phyloP scores from a whole-genome alignment of 2,329 filamentous ascomycete species.

The Blastomyces percursus region DNA sequence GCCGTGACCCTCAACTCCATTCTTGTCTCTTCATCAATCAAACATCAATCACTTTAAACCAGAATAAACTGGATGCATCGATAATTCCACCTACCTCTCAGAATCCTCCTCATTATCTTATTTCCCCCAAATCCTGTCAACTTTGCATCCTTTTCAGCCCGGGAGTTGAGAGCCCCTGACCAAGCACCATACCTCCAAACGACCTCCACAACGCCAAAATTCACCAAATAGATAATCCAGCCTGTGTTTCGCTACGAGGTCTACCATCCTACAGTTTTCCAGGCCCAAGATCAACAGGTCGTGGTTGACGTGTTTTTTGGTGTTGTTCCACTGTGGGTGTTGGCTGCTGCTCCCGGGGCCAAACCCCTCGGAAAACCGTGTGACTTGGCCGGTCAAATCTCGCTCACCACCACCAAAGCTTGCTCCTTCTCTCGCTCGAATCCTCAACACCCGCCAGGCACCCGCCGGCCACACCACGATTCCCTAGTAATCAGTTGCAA shows the following conservation, averaged over 20 bases:
- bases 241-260: background rate
- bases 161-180: background rate
- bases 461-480: constrained; percentile 3
- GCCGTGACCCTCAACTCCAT: constrained; percentile 18
- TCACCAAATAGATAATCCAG: background rate
- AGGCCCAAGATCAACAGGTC: background rate
- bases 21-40: constrained; percentile 16
- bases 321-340: background rate
- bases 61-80: background rate
- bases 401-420: constrained; percentile 18
- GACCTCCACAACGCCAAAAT: background rate
- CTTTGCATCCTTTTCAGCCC: background rate
- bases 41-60: constrained; percentile 14
- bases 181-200: background rate
- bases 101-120: background rate
- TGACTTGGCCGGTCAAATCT: background rate
- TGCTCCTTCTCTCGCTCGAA: constrained; percentile 19
- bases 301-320: constrained; percentile 1
- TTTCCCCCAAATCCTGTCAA: background rate
- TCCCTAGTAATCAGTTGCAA: constrained; percentile 22
- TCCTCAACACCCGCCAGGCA: constrained; percentile 6
- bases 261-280: background rate
- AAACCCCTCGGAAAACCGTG: background rate
- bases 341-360: background rate
- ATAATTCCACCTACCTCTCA: background rate